Base-by-base conservation (phyloP, 331 rosid species). In the Prunus yedoensis region DNA sequence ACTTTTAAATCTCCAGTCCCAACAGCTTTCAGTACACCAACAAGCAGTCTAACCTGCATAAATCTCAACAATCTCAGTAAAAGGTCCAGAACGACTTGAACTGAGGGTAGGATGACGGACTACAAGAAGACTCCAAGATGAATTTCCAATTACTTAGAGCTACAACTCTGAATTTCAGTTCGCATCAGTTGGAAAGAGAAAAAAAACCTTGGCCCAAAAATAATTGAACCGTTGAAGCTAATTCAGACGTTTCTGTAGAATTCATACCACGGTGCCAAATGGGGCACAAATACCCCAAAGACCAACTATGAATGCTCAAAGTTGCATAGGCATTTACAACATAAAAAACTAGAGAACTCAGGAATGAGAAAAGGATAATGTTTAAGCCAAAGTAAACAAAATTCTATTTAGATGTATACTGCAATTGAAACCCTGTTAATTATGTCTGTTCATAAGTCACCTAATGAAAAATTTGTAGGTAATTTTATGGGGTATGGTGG, bases 41-140 rank as follows among this genome's bases (percentile, higher is more conserved):
- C 97, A 30, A 95, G 92, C 59, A 95, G 87, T 85, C 99, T 90
- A 38, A 95, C 96, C 99, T 95, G 82, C 79, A 50, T 67, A 68
- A 58, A 28, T 41, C 28, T 54, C 32, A n/a, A 61, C 41, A 74
- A 49, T 18, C 35, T 74, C 21, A 61, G 70, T 74, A 9, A 47
- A 47, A 60, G 70, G 21, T 18, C 45, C 5, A 7, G 4, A 58
- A 60, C 0, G 3, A 27, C 13, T 73, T 73, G 66, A 20, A 71
- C 3, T 54, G 12, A 9, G 3, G 32, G 76, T 32, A 52, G 12
- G 45, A 27, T 25, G 45, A 16, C 73, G 23, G 57, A 52, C 57
- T 52, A 17, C 57, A 10, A 52, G 4, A 52, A 52, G 20, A 52
- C 20, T 52, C 21, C 60, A 32, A 10, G 9, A 65, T 10, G 43